Percentiles rank a stretch among this genome's conserved stretches.
phyloP scores from a whole-genome alignment of 352 stramenopile species.

The Pythium chondricola region DNA sequence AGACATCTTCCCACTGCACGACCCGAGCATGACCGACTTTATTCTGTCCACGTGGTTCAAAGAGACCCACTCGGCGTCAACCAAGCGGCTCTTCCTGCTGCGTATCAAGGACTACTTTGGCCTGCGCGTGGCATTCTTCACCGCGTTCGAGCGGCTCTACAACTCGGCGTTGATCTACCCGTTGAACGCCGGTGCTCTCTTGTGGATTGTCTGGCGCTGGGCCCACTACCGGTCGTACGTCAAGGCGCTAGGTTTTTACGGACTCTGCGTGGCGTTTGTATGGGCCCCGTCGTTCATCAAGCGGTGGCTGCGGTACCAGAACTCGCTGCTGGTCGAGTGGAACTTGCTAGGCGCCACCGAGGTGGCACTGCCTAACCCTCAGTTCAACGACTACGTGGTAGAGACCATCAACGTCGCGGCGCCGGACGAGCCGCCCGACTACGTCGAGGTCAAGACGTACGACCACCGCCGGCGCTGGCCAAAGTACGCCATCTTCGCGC shows the following conservation, averaged over 20 bases:
- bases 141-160: constrained; percentile 53
- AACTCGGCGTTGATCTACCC: constrained; percentile 44
- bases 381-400: constrained; percentile 46
- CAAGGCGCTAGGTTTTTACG: constrained; percentile 43
- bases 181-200: constrained; percentile 29
- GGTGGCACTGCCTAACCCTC: constrained; percentile 38
- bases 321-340: constrained; percentile 58
- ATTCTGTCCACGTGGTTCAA: constrained; percentile 55
- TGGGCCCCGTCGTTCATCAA: constrained; percentile 56
- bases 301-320: constrained; percentile 53
- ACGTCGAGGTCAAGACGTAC: constrained; percentile 56
- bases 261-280: constrained; percentile 37
- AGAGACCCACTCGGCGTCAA: constrained; percentile 31
- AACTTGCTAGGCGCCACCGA: constrained; percentile 48
- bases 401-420: constrained; percentile 58
- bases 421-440: constrained; percentile 47
- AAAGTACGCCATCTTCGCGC: constrained; percentile 44
- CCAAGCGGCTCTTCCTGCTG: constrained; percentile 42
- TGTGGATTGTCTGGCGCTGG: constrained; percentile 55
- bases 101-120: constrained; percentile 64
- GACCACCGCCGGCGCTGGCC: constrained; percentile 42
- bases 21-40: constrained; percentile 55
- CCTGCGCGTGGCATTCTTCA: constrained; percentile 52
- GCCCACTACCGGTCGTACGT: constrained; percentile 51
- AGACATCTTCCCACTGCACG: constrained; percentile 55